Base-by-base conservation (phyloP, 148 eudicot species). In the Diospyros lotus region DNA sequence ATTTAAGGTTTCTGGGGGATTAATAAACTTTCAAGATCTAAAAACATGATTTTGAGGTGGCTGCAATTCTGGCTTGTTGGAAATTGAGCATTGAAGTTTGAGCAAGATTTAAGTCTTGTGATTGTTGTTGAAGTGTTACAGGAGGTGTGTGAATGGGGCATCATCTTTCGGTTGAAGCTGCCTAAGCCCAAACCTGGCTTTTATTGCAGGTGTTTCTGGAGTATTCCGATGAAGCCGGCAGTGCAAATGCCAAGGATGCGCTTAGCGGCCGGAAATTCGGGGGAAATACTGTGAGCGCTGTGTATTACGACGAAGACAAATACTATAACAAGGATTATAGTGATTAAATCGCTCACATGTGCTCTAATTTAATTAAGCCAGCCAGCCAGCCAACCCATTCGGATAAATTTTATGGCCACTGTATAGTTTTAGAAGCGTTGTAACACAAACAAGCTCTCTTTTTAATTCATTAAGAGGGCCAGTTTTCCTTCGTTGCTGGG, bases 241-340 rank as follows among this genome's bases (percentile, higher is more conserved):
- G 90, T 82, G 64, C 84, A 14, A 88, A 77, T 14, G 97, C 97
- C n/a, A 90, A 84, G 85, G 84, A 73, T 61, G 85, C 86, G 66
- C 82, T 92, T 38, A 85, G 86, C 69, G 97, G 97, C 64, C 71
- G 97, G 75, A 92, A 90, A 84, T 92, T 92, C 6, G 94, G 94
- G 17, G 92, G 94, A 72, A 92, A 87, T 67, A 75, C 83, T 40
- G 97, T 92, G 66, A 80, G 79, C 41, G 97, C 94, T 17, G 85
- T 86, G 45, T 92, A 86, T 56, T 92, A 92, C 81, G 88, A 92
- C 1, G 97, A 90, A 80, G 91, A 88, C 73, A 87, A 86, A 72
- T 92, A 56, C 73, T 79, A 87, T 41, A 58, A 68, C 45, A 79
- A 82, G 15, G 89, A 92, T 75, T 92, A 88, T 45, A 77, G 84